Evolutionary conservation across 768 basidiomycete genomes (phyloP).

Genomic region (Podaxis sp.): DNA sequence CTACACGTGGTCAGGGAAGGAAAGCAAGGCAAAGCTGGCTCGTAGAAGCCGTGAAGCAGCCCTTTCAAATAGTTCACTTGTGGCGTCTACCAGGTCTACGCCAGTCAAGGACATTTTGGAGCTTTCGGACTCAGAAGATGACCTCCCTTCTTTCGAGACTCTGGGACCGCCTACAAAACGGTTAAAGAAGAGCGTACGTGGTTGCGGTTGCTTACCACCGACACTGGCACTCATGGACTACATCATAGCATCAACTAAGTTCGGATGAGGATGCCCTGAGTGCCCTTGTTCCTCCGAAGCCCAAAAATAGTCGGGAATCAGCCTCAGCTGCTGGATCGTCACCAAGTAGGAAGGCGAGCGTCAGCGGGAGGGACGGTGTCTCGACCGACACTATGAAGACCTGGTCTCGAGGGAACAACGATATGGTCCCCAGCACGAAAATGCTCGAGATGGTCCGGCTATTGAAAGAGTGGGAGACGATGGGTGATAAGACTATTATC

Average conservation of each 20-base stretch:
- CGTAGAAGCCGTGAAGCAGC: constrained; percentile 16
- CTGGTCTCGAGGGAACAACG: constrained; percentile 57
- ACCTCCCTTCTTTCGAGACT: constrained; percentile 43
- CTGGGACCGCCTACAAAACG: constrained; percentile 2
- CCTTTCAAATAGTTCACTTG: constrained; percentile 22
- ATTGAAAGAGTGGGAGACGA: constrained; percentile 53
- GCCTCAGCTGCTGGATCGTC: background rate
- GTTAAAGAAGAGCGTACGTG: background rate
- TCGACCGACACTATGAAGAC: constrained; percentile 43
- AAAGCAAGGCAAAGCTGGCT: constrained; percentile 18
- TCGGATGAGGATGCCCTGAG: constrained; percentile 4
- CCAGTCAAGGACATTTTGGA: constrained; percentile 21
- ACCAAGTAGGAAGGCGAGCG: background rate
- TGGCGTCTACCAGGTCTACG: constrained; percentile 21
- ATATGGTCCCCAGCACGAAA: constrained; percentile 64
- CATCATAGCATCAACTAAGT: background rate
- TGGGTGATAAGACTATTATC: constrained; percentile 65
- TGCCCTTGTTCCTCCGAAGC: background rate
- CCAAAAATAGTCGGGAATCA: constrained; percentile 18
- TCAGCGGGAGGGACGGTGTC: constrained; percentile 21
- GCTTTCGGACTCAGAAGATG: constrained; percentile 43
- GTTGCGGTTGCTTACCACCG: constrained; percentile 15
- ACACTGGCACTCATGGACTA: background rate
- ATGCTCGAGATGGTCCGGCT: constrained; percentile 55
- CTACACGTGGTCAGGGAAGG: constrained; percentile 31